Conservation (phyloP, 345 rosid genomes). For the Cardamine occulta region DNA sequence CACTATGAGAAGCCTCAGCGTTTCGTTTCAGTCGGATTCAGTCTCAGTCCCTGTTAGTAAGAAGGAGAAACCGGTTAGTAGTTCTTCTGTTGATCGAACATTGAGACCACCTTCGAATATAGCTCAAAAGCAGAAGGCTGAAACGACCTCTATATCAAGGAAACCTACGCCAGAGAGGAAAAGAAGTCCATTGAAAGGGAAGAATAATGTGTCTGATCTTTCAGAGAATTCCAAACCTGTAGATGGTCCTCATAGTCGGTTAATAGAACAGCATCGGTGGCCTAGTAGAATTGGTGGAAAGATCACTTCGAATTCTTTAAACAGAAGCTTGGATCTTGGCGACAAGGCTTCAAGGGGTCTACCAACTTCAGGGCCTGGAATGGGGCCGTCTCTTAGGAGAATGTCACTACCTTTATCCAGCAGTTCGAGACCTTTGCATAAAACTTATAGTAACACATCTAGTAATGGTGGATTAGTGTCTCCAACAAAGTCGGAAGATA, state of each 20-base stretch:
- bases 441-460: slow-evolving; percentile 61
- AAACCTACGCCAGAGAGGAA: slow-evolving; percentile 87
- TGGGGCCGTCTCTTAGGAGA: slow-evolving; percentile 61
- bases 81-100: slow-evolving; percentile 67
- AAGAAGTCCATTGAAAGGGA: slow-evolving; percentile 82
- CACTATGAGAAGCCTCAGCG: slow-evolving; percentile 97
- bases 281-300: slow-evolving; percentile 80
- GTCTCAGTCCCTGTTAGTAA: slow-evolving; percentile 81
- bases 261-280: slow-evolving; percentile 94
- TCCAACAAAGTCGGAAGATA: slow-evolving; percentile 56
- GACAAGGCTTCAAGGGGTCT: slow-evolving; percentile 54
- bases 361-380: slow-evolving; percentile 50
- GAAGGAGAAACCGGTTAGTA: slow-evolving; percentile 75
- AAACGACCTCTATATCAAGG: slow-evolving; percentile 54
- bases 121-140: slow-evolving; percentile 64
- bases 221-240: slow-evolving; percentile 92
- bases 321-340: slow-evolving; percentile 63
- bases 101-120: slow-evolving; percentile 86
- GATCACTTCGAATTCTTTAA: slow-evolving; percentile 54
- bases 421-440: slow-evolving; percentile 53
- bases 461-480: slow-evolving; percentile 50
- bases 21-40: slow-evolving; percentile 88
- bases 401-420: slow-evolving; percentile 51
- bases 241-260: slow-evolving; percentile 66
- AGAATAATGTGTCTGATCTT: slow-evolving; percentile 68